Conservation (phyloP, 1,139 yeast species). For the Scheffersomyces titani region DNA sequence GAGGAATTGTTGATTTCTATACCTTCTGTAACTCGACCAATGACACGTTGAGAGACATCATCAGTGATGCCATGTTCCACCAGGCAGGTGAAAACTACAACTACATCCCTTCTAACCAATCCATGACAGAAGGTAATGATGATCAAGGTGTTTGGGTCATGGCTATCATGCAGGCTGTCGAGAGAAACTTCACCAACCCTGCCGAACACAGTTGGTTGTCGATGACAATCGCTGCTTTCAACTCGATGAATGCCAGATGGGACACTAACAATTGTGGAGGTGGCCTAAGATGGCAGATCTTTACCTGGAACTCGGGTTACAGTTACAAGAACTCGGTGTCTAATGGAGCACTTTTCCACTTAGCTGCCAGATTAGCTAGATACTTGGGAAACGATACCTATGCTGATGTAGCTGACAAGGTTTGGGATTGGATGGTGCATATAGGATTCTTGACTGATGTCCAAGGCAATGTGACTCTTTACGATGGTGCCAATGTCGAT, state of each 20-base stretch:
- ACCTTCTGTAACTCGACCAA: constrained; percentile 48
- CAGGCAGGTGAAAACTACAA: constrained; percentile 57
- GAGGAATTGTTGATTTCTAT: constrained; percentile 58
- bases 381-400: constrained; percentile 76
- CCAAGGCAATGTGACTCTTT: constrained; percentile 47
- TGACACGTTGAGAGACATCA: constrained; percentile 35
- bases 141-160: constrained; percentile 75
- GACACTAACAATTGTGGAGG: constrained; percentile 74
- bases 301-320: constrained; percentile 92
- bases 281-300: constrained; percentile 96
- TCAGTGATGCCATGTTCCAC: constrained; percentile 45
- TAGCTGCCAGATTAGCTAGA: constrained; percentile 85
- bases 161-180: constrained; percentile 61
- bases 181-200: constrained; percentile 57
- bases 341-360: constrained; percentile 85
- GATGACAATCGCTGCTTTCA: constrained; percentile 78
- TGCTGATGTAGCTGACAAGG: constrained; percentile 74
- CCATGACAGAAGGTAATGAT: constrained; percentile 69
- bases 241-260: constrained; percentile 91
- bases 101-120: constrained; percentile 60
- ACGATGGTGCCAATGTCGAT: constrained; percentile 76
- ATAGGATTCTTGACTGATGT: constrained; percentile 52
- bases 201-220: constrained; percentile 66
- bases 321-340: constrained; percentile 89
- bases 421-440: constrained; percentile 80